A percentile compares a stretch with the other conserved stretches of the same genome.
Evolutionary conservation across 768 basidiomycete genomes (phyloP).

Genomic region (Brasilioporus rufonigricans): DNA sequence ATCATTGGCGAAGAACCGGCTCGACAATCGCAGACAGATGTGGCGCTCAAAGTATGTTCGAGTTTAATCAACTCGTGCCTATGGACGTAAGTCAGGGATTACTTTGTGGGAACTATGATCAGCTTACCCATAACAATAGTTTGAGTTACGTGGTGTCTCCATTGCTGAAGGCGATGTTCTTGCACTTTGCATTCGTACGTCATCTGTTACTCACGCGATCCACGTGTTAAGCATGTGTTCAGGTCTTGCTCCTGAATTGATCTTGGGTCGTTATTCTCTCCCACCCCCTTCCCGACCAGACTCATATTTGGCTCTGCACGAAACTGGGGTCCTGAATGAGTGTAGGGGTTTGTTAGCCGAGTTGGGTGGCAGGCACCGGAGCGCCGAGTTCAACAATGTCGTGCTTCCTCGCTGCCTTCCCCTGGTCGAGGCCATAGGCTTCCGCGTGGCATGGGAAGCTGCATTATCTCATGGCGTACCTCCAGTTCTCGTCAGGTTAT

Average conservation of each 20-base stretch:
- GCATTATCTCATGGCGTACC: not conserved
- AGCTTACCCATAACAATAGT: not conserved
- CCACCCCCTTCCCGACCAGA: not conserved
- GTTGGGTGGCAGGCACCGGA: not conserved
- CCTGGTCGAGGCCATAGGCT: not conserved
- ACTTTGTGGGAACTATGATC: not conserved
- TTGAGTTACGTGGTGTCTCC: not conserved
- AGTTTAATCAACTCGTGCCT: not conserved
- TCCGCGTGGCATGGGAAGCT: slow-evolving; percentile 1
- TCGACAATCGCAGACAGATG: not conserved
- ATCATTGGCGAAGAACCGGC: not conserved
- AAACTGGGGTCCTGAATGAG: not conserved
- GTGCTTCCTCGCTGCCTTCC: not conserved
- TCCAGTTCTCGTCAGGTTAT: not conserved
- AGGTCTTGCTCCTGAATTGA: not conserved
- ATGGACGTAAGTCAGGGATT: not conserved
- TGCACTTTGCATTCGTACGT: not conserved
- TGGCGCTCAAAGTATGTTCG: not conserved
- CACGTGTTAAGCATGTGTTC: not conserved
- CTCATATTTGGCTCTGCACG: not conserved
- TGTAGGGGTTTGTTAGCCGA: not conserved
- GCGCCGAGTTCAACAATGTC: not conserved
- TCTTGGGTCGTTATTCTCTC: not conserved
- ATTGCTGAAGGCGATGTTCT: not conserved
- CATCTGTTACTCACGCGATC: not conserved